Conservation (phyloP, 2,329 filamentous ascomycete species). For the Sodiomyces alkalinus region DNA sequence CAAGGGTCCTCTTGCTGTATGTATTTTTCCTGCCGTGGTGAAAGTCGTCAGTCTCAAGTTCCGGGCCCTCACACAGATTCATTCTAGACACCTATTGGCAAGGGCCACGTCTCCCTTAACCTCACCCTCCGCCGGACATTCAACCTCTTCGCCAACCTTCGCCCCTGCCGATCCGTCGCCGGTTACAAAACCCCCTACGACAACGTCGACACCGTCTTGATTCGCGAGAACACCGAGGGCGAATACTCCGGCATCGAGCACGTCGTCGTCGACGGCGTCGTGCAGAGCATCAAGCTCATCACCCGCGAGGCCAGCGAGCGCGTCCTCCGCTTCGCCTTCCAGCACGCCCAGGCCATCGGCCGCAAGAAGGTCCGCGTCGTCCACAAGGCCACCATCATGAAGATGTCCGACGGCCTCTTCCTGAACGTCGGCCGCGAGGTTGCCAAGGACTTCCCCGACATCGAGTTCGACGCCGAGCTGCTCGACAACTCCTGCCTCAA, state of each 20-base stretch:
- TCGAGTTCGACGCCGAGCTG: conserved; percentile 95
- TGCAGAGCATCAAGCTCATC: conserved; percentile 99
- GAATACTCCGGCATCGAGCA: conserved; percentile 99
- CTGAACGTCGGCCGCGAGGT: conserved; percentile 73
- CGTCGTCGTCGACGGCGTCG: conserved; percentile 91
- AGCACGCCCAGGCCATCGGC: conserved; percentile 86
- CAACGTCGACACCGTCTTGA: conserved; percentile 95
- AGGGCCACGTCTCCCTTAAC: conserved; percentile 98
- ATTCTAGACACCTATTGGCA: conserved; percentile 75
- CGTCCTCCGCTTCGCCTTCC: conserved; percentile 93
- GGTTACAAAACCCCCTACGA: conserved; percentile 96
- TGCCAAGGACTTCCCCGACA: conserved; percentile 85
- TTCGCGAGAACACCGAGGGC: conserved; percentile 99
- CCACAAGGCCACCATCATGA: conserved; percentile 99
- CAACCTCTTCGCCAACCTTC: conserved; percentile 98
- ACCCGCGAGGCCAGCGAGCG: conserved; percentile 89
- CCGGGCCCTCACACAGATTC: too few relatives aligned
- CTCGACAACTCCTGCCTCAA: conserved; percentile 99
- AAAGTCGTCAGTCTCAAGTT: too few relatives aligned
- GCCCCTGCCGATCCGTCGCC: conserved; percentile 93
- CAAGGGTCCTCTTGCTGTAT: conserved; percentile 90
- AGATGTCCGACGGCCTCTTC: conserved; percentile 99
- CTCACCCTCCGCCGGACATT: conserved; percentile 96
- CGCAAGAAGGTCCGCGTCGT: conserved; percentile 95
- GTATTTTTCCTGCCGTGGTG: too few relatives aligned